Base-by-base conservation (phyloP, 1,284 basidiomycete species). In the Boletus smithii region DNA sequence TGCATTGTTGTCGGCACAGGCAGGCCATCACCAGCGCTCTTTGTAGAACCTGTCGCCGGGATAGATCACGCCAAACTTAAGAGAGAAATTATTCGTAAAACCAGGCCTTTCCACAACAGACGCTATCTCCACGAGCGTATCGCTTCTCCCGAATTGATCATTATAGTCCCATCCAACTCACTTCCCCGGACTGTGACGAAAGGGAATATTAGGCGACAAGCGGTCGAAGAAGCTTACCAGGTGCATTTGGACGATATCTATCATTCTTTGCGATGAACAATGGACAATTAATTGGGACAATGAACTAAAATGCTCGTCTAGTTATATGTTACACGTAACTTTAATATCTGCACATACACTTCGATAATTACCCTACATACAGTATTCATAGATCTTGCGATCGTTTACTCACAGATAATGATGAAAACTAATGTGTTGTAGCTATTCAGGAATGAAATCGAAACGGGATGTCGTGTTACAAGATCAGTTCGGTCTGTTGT, bases 71-170 rank as follows among this genome's bases (percentile, higher is more conserved):
- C 69, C 51, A 79, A 73, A 61, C 68, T 86, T 20, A 82, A 77
- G 67, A 74, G 74, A 54, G 79, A 83, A 42, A 80, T 85, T 53
- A 71, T 83, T 46, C 77, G 81, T n/a, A 78, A 80, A 49, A 86
- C 79, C 6, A 69, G 78, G 20, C 73, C 71, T 14, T 85, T 85
- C 66, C 79, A 86, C 63, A 69, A 72, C 14, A 71, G 82, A 27
- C 73, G 82, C 50, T 86, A 86, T 63, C 69, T 83, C 41, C 83
- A 85, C 62, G 83, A 85, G 61, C 79, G 80, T 30, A 80, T 85
- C 62, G 72, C 73, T 2, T 73, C 71, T 11, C 57, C 74, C 13
- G 71, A 76, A 35, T 70, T 78, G 67, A 74, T 85, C 57, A 58
- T 85, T 48, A 66, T 85, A 32, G 81, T 83, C 5, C 70, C 75